Percentiles rank a stretch among this genome's conserved stretches.
Evolutionary conservation across 345 rosid genomes (phyloP).

Genomic region (Hypericum perforatum): DNA sequence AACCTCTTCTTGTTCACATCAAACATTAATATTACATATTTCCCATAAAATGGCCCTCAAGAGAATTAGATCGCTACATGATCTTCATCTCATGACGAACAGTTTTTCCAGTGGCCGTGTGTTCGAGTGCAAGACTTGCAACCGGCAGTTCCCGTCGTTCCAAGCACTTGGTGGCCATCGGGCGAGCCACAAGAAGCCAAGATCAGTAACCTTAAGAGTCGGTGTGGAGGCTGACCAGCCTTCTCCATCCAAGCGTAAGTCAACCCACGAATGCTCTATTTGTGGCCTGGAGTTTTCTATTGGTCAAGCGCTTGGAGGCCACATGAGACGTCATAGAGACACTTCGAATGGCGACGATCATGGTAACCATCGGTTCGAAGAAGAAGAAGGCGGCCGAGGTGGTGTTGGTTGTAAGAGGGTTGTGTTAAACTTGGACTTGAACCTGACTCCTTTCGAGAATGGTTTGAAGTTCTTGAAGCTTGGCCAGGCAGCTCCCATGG

Average conservation of each 20-base stretch:
- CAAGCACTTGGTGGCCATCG: not conserved
- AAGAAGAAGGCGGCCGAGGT: constrained; percentile 21
- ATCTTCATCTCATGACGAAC: too few relatives aligned
- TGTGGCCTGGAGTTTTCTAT: constrained; percentile 73
- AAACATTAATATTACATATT: too few relatives aligned
- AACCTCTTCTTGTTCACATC: too few relatives aligned
- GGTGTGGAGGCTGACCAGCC: constrained; percentile 2
- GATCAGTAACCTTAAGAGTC: not conserved
- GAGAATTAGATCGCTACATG: too few relatives aligned
- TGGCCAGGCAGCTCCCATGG: not conserved
- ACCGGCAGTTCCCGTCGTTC: constrained; percentile 3
- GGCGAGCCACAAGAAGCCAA: constrained; percentile 1
- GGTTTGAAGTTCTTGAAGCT: not conserved
- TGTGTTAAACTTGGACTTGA: not conserved
- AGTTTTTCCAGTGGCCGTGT: not conserved
- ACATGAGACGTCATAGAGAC: constrained; percentile 78
- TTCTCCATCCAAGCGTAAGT: constrained; percentile 44
- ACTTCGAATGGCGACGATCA: not conserved
- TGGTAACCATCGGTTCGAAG: constrained; percentile 6
- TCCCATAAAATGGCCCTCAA: too few relatives aligned
- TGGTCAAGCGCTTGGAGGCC: constrained; percentile 95
- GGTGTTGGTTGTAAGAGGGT: constrained; percentile 34
- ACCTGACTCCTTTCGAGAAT: constrained; percentile 1
- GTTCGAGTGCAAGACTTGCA: constrained; percentile 5
- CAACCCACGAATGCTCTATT: constrained; percentile 63